Percentiles rank a stretch among this genome's conserved stretches.
These are phyloP conservation scores for Chlamydomonas sphaeroides DNA, from an alignment of 139 green algal species.

Conservation along the genomic window DNA sequence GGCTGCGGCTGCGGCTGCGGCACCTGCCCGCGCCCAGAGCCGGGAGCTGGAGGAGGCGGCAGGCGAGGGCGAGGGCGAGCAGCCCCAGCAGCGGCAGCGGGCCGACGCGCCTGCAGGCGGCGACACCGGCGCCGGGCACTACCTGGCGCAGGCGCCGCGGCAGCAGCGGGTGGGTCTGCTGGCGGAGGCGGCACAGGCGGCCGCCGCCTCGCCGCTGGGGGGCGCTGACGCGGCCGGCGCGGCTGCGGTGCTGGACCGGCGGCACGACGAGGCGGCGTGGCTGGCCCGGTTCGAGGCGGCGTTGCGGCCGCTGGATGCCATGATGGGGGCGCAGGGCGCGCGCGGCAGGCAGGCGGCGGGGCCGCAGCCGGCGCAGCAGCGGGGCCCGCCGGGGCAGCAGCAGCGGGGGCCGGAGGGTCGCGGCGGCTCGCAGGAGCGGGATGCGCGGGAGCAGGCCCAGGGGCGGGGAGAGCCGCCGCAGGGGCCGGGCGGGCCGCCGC, in stretches of 20 bases:
- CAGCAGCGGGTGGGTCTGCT: too few species aligned
- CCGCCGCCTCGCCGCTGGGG: too few species aligned
- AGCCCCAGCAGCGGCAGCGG: too few species aligned
- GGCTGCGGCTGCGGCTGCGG: too few species aligned
- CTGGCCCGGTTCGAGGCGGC: not conserved
- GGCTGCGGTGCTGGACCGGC: not conserved
- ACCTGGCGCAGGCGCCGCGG: too few species aligned
- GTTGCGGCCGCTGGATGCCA: not conserved
- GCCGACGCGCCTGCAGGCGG: too few species aligned
- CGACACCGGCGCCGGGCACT: too few species aligned
- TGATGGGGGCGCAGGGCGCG: not conserved
- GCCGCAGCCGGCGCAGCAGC: not conserved
- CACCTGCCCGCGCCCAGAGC: too few species aligned
- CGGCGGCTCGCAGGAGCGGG: not conserved
- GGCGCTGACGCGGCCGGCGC: not conserved
- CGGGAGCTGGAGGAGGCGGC: too few species aligned
- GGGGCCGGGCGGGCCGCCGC: too few species aligned
- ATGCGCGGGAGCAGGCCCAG: not conserved
- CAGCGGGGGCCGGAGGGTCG: not conserved
- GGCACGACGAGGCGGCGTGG: slow-evolving; percentile 23
- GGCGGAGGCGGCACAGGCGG: not conserved
- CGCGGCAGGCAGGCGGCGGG: not conserved
- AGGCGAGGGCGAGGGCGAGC: too few species aligned
- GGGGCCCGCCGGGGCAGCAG: not conserved
- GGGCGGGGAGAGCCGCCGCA: too few species aligned